Conservation (phyloP, 257 asterid genomes). For the Gentiana macrophylla region DNA sequence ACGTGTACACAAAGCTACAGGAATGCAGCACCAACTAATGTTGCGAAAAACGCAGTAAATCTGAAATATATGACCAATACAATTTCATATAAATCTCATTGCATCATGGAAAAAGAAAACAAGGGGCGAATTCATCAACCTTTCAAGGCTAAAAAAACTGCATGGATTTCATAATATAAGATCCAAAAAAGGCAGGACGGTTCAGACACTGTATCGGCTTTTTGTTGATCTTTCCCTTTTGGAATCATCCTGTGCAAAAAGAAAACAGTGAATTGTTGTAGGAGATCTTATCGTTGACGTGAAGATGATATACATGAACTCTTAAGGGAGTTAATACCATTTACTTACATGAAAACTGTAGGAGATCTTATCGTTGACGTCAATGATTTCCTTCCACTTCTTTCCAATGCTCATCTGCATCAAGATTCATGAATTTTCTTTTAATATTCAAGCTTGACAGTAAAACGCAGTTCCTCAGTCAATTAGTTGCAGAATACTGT, state of each 20-base stretch:
- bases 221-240: conserved; percentile 52
- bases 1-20: no score
- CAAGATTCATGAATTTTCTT: not conserved
- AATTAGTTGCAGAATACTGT: no score
- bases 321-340: not conserved
- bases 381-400: conserved; percentile 86
- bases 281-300: not conserved
- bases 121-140: no score
- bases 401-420: conserved; percentile 83
- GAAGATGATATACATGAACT: not conserved
- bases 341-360: conserved; percentile 59
- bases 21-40: no score
- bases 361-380: conserved; percentile 50
- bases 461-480: not conserved
- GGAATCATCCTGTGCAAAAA: conserved; percentile 61
- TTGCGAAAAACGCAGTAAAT: no score
- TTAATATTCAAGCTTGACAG: not conserved
- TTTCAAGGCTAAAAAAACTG: no score
- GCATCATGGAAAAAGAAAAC: no score
- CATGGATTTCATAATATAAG: no score
- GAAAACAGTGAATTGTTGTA: not conserved
- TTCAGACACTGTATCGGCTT: conserved; percentile 48
- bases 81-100: no score
- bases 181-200: not conserved
- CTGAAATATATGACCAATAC: no score